Conservation (phyloP, 2,329 filamentous ascomycete species). For the Cephalotrichum gorgonifer region DNA sequence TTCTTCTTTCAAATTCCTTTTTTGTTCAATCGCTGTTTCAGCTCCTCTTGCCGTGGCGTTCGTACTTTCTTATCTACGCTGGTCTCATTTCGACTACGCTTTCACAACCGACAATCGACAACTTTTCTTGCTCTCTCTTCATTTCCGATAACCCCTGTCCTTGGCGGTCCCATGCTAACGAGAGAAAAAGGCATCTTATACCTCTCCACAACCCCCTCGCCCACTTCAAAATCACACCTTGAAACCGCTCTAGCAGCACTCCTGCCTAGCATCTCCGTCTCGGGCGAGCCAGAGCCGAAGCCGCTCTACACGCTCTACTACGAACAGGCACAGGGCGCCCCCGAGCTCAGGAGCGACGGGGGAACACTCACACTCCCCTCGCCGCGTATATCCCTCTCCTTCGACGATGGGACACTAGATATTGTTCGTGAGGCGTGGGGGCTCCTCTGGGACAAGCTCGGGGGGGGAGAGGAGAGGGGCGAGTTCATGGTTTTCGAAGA, state of each 20-base stretch:
- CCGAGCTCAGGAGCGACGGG: constrained; percentile 12
- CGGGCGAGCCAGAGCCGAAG: constrained; percentile 11
- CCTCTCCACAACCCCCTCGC: constrained; percentile 15
- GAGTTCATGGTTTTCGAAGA: constrained; percentile 74
- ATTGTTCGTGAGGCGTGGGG: constrained; percentile 63
- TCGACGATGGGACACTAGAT: constrained; percentile 61
- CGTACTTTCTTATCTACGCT: constrained; percentile 99
- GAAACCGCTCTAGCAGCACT: constrained; percentile 30
- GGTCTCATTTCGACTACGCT: constrained; percentile 37
- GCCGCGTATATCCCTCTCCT: constrained; percentile 54
- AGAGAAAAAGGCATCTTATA: constrained; percentile 20
- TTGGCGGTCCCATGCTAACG: constrained; percentile 19
- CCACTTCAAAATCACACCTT: constrained; percentile 23
- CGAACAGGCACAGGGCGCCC: constrained; percentile 30
- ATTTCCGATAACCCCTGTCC: constrained; percentile 1
- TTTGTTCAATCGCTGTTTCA: constrained; percentile 65
- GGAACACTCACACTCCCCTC: constrained; percentile 44
- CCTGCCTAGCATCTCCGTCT: constrained; percentile 17
- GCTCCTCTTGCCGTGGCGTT: no score
- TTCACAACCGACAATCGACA: not conserved
- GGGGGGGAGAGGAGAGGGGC: constrained; percentile 24
- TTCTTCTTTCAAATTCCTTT: constrained; percentile 9
- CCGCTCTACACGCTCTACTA: constrained; percentile 45
- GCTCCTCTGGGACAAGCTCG: constrained; percentile 42
- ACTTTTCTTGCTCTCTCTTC: constrained; percentile 12